Evolutionary conservation across 768 basidiomycete genomes (phyloP), one percentile per base, ranked within the genome.

Genomic region (Strobilomyces dryophilus): DNA sequence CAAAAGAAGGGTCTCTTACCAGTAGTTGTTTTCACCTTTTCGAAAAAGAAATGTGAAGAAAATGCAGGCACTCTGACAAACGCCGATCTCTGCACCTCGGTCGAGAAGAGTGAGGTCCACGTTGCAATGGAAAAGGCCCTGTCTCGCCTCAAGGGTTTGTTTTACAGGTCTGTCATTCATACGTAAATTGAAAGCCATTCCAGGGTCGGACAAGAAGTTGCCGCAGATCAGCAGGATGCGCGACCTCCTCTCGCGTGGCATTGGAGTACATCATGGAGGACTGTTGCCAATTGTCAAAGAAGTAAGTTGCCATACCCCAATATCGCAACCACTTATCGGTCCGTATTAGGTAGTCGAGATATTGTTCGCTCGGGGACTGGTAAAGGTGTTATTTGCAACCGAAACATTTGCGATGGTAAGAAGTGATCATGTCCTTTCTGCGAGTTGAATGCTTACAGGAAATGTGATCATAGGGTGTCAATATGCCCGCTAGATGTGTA

Each of bases 331-430:
- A 35, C 45, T 55, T 10, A 61, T 52, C 18, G 12, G 47, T 56
- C 62, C 54, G 3, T 26, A 17, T 47, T 54, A 97, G 90, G 84
- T 98, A 20, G 95, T 98, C 8, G 97, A 99, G 69, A 88, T 98
- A 39, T 76, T 99, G 17, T 99, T 99, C 68, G 90, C 94, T 9
- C 83, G 93, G 41, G 97, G 97, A 17, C 74, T 98, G 46, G 95
- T 99, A 55, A 98, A 98, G 71, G 83, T 97, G 20, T 74, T 99
- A 8, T 99, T 99, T 66, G 97, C 97, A 1, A 99, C 97, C 5
- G 97, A 99, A 72, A 99, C 97, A 0, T 99, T 99, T 68, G 95
- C 95, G 0, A 98, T 99, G 95, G 95, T 93, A 51, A 52, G 76
- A 34, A 44, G 9, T 39, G 10, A 18, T 24, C 9, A 5, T 24